A percentile compares a stretch with the other conserved stretches of the same genome.
Conservation (phyloP, 768 basidiomycete species). For the Phanerochaete sordida region DNA sequence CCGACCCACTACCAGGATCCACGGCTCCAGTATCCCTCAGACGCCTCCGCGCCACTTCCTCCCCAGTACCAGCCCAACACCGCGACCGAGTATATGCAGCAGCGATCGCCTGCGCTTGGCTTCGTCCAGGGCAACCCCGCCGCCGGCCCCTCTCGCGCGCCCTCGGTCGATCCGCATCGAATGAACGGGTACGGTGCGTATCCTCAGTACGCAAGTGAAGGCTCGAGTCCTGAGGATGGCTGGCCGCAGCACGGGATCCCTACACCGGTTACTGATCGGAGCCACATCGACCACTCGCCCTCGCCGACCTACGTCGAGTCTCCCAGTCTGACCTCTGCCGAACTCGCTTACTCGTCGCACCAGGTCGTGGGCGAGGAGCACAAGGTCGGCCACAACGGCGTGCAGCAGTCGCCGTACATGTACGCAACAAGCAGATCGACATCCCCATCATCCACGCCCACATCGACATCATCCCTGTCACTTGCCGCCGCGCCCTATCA, state of each 20-base stretch:
- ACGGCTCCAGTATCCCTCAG: conserved; percentile 46
- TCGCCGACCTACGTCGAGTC: conserved; percentile 54
- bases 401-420: conserved; percentile 53
- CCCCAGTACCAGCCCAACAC: conserved; percentile 41
- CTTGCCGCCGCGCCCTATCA: conserved; percentile 61
- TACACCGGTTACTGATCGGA: conserved; percentile 40
- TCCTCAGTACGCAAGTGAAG: conserved; percentile 33
- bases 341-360: conserved; percentile 45
- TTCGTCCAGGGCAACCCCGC: conserved; percentile 32
- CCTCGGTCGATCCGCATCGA: conserved; percentile 13
- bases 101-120: conserved; percentile 46
- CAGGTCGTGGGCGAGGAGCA: conserved; percentile 48
- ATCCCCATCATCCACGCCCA: conserved; percentile 49
- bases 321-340: conserved; percentile 47
- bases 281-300: conserved; percentile 41
- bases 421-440: conserved; percentile 68
- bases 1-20: conserved; percentile 39
- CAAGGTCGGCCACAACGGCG: conserved; percentile 46
- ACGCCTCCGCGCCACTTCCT: conserved; percentile 37
- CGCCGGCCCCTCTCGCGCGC: conserved; percentile 15
- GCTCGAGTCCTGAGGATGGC: conserved; percentile 26
- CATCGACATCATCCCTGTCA: conserved; percentile 53
- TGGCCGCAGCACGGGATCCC: conserved; percentile 28
- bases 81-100: conserved; percentile 33
- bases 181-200: conserved; percentile 49